Percentiles rank a stretch among this genome's conserved stretches.
Evolutionary conservation across 345 rosid species (phyloP).

Genomic region (sweet orange (Citrus sinensis)): DNA sequence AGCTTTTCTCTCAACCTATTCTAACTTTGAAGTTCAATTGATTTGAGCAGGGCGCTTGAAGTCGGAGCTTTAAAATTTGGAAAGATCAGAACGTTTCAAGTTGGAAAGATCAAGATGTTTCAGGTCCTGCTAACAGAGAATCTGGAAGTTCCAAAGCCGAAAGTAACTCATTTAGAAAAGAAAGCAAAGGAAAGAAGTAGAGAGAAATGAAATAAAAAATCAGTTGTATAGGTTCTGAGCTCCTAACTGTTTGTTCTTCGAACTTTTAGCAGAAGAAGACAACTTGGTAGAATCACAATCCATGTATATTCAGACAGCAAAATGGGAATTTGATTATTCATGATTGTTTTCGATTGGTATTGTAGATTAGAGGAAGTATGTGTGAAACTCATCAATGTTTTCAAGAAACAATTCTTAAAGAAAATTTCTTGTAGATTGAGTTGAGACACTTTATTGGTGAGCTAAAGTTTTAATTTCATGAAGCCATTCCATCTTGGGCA

Average conservation of each 20-base stretch:
- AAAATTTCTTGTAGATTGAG: slow-evolving; percentile 16
- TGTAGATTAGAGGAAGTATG: slow-evolving; percentile 19
- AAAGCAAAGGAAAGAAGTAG: neutral
- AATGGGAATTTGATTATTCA: slow-evolving; percentile 20
- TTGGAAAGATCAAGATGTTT: too few species aligned
- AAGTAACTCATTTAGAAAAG: slow-evolving; percentile 21
- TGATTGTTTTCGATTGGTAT: slow-evolving; percentile 16
- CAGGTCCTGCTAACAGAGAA: slow-evolving; percentile 25
- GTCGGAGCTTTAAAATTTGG: slow-evolving; percentile 51
- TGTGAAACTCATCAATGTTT: slow-evolving; percentile 9
- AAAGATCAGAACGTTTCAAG: slow-evolving; percentile 2
- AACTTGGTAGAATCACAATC: slow-evolving; percentile 27
- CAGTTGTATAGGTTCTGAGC: slow-evolving; percentile 54
- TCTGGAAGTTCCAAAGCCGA: slow-evolving; percentile 24
- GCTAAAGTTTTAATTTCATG: neutral
- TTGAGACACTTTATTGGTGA: slow-evolving; percentile 2
- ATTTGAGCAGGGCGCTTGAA: slow-evolving; percentile 54
- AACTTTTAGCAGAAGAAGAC: slow-evolving; percentile 53
- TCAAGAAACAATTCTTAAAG: neutral
- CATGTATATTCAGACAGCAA: slow-evolving; percentile 27
- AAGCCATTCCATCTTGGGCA: neutral
- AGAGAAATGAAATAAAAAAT: neutral
- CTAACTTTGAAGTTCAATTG: neutral
- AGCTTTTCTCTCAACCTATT: neutral
- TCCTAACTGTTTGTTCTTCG: slow-evolving; percentile 46